Base-by-base conservation (phyloP, 2,329 filamentous ascomycete genomes). In the Microsporum canis region DNA sequence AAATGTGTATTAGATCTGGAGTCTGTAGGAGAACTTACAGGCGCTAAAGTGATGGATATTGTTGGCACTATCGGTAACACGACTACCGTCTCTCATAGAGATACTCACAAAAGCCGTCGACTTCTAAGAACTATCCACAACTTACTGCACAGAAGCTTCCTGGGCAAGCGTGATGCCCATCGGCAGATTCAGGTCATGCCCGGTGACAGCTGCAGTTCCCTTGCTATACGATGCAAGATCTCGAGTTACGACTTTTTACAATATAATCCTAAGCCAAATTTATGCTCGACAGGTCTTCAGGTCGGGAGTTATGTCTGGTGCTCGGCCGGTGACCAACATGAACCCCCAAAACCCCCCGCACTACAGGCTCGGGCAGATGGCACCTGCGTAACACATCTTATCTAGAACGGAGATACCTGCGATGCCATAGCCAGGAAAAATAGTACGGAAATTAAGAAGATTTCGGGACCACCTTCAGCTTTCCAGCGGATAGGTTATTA, bases 241-340 rank as follows among this genome's bases (percentile, higher is more conserved):
- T 67, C 71, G 0, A 60, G 68, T 0, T 62, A 68, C 0, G 68
- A 78, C 2, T 71, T 82, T 12, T 69, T 75, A 23, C 62, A 63
- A 1, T 75, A 70, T 55, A 79, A 80, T 63, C 57, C 63, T n/a
- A 62, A 33, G 6, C 60, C 56, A 36, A 62, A 61, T 14, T 57
- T 72, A 5, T 74, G 71, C 62, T 65, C 65, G 2, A 41, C 38
- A 2, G 70, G 63, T 0, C 68, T 80, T 0, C 59, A 60, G 5
- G 65, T 68, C 0, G 70, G 69, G 5, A 70, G 76, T 61, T 64
- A 66, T n/a, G 71, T 76, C 8, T 78, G 75, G 65, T 78, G 75
- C 61, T 68, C 69, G 0, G 33, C 60, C 4, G 75, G 75, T n/a
- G 67, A 62, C 4, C 65, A 73, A 23, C 74, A 73, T 0, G 70